Evolutionary conservation across 257 asterid genomes (phyloP).

Genomic region (Scutellaria galericulata): DNA sequence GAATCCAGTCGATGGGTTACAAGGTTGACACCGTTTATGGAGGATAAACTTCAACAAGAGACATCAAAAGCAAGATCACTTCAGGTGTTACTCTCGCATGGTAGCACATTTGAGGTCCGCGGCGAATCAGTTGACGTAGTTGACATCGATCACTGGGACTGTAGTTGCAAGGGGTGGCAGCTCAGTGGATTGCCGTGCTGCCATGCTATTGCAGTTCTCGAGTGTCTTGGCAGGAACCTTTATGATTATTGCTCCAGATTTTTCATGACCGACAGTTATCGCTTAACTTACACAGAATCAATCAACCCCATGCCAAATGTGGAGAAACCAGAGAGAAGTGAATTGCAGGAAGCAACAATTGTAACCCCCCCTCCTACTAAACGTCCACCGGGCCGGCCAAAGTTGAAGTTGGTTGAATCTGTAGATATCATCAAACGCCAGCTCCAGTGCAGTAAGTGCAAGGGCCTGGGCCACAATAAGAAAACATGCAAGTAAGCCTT

Average conservation of each 20-base stretch:
- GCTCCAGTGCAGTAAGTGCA: conserved; percentile 98
- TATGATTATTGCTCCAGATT: conserved; percentile 80
- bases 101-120: conserved; percentile 72
- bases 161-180: conserved; percentile 94
- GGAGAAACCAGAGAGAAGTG: conserved; percentile 72
- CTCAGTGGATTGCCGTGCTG: conserved; percentile 91
- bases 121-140: conserved; percentile 69
- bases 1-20: conserved; percentile 85
- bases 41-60: conserved; percentile 85
- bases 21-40: conserved; percentile 79
- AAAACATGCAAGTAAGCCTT: conserved; percentile 83
- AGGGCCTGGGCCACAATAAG: conserved; percentile 97
- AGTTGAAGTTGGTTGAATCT: conserved; percentile 73
- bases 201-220: conserved; percentile 80
- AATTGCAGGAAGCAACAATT: conserved; percentile 55
- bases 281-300: conserved; percentile 73
- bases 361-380: conserved; percentile 96
- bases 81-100: conserved; percentile 53
- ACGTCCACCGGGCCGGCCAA: conserved; percentile 93
- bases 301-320: conserved; percentile 88
- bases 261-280: conserved; percentile 71
- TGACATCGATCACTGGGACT: conserved; percentile 79
- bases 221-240: conserved; percentile 59
- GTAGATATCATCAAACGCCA: conserved; percentile 86
- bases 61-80: conserved; percentile 58